phyloP scores from a whole-genome alignment of 1,139 yeast genomes.

The Debaryomycetaceae sp. region DNA sequence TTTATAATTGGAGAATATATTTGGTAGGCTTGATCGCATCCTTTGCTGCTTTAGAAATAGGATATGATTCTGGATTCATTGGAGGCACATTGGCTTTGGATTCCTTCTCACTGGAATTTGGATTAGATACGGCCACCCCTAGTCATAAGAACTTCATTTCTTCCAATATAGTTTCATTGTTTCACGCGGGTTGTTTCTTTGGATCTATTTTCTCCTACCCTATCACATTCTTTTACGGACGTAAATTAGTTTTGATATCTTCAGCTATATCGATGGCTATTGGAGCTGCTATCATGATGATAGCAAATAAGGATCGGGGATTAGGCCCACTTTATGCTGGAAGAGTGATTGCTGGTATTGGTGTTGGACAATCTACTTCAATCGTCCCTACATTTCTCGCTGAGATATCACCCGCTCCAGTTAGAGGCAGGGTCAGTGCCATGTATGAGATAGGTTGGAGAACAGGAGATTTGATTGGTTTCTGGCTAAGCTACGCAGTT shows the following conservation, averaged over 20 bases:
- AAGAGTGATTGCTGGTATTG: constrained; percentile 38
- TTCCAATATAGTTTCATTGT: constrained; percentile 40
- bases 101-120: constrained; percentile 36
- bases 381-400: constrained; percentile 41
- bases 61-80: constrained; percentile 44
- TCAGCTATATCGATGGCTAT: constrained; percentile 34
- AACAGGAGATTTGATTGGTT: constrained; percentile 41
- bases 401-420: constrained; percentile 41
- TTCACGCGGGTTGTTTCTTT: constrained; percentile 45
- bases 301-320: constrained; percentile 26
- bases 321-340: constrained; percentile 43
- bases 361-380: constrained; percentile 41
- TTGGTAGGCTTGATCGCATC: constrained; percentile 40
- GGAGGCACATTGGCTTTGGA: constrained; percentile 41
- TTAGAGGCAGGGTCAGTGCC: constrained; percentile 37
- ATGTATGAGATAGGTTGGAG: constrained; percentile 45
- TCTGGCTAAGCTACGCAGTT: constrained; percentile 44
- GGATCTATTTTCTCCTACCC: constrained; percentile 44
- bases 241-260: constrained; percentile 30
- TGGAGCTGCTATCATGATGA: constrained; percentile 42
- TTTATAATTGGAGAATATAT: constrained; percentile 35
- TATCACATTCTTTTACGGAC: constrained; percentile 33
- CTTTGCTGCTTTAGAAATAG: constrained; percentile 36
- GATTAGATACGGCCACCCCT: constrained; percentile 19
- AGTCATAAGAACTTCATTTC: constrained; percentile 21